These are phyloP conservation scores for Asterochloris erici DNA, from an alignment of 139 green algal genomes.

Conservation along the genomic window DNA sequence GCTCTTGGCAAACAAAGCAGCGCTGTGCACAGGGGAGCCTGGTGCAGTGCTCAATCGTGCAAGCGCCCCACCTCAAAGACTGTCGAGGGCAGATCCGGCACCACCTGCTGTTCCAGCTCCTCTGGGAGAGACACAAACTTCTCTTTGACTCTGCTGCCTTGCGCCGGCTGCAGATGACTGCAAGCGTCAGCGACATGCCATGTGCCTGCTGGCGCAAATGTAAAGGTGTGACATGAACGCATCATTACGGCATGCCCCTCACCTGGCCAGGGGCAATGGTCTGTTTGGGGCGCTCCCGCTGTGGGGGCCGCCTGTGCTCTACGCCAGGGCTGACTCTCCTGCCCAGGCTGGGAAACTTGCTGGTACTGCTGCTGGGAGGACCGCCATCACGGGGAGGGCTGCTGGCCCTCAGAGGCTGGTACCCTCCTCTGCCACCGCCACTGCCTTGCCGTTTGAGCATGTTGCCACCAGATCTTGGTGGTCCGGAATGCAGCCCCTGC, in stretches of 20 bases:
- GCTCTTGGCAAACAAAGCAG: not conserved
- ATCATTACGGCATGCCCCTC: not conserved
- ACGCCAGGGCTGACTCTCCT: constrained; percentile 12
- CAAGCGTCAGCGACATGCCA: not conserved
- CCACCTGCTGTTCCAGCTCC: constrained; percentile 21
- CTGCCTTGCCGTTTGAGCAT: too few relatives aligned
- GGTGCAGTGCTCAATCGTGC: not conserved
- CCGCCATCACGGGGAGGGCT: not conserved
- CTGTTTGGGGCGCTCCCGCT: constrained; percentile 3
- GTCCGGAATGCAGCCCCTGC: not conserved
- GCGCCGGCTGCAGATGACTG: constrained; percentile 21
- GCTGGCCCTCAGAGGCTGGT: constrained; percentile 1
- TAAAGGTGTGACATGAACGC: not conserved
- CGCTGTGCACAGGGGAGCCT: not conserved
- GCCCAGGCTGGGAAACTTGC: constrained; percentile 2
- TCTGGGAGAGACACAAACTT: constrained; percentile 62
- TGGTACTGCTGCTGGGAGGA: not conserved
- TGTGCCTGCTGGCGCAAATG: not conserved
- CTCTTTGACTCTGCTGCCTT: constrained; percentile 28
- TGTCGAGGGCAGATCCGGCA: constrained; percentile 9
- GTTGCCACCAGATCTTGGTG: too few relatives aligned
- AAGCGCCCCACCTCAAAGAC: constrained; percentile 26
- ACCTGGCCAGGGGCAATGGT: constrained; percentile 30
- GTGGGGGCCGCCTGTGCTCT: constrained; percentile 2
- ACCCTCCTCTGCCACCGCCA: not conserved